Evolutionary conservation across 2,329 filamentous ascomycete species (phyloP).

Genomic region (Lanzia echinophila): DNA sequence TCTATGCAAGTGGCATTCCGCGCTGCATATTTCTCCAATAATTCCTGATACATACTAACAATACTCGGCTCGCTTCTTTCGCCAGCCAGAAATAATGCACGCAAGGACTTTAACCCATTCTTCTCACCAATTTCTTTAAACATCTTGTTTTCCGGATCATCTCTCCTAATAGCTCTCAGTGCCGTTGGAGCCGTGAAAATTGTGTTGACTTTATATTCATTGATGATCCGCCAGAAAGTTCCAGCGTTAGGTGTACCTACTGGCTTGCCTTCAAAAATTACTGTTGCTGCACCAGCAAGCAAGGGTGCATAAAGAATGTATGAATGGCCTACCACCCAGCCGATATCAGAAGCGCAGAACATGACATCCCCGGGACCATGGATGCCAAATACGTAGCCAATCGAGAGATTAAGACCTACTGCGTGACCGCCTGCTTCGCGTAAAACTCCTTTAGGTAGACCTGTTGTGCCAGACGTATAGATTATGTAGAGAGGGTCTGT

Average conservation of each 20-base stretch:
- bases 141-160: conserved; percentile 67
- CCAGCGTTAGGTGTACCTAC: conserved; percentile 82
- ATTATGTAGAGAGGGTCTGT: conserved; percentile 84
- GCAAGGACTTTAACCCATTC: conserved; percentile 65
- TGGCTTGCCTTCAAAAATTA: conserved; percentile 92
- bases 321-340: conserved; percentile 82
- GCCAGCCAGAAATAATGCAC: conserved; percentile 77
- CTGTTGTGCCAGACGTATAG: conserved; percentile 80
- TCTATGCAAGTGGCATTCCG: conserved; percentile 57
- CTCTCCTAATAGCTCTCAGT: conserved; percentile 77
- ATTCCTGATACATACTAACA: conserved; percentile 69
- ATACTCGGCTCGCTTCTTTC: conserved; percentile 86
- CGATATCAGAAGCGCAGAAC: conserved; percentile 69
- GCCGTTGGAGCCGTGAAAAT: conserved; percentile 86
- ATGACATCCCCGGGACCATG: conserved; percentile 78
- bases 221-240: conserved; percentile 80
- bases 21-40: conserved; percentile 61
- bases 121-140: conserved; percentile 57
- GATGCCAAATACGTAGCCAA: conserved; percentile 76
- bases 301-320: conserved; percentile 89
- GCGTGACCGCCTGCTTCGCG: conserved; percentile 81
- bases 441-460: conserved; percentile 74
- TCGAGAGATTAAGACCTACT: conserved; percentile 75
- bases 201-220: conserved; percentile 77
- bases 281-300: conserved; percentile 74